Percentiles rank a stretch among this genome's conserved stretches.
Conservation (phyloP, 306 rosid species). For the Gastrolobium bilobum region DNA sequence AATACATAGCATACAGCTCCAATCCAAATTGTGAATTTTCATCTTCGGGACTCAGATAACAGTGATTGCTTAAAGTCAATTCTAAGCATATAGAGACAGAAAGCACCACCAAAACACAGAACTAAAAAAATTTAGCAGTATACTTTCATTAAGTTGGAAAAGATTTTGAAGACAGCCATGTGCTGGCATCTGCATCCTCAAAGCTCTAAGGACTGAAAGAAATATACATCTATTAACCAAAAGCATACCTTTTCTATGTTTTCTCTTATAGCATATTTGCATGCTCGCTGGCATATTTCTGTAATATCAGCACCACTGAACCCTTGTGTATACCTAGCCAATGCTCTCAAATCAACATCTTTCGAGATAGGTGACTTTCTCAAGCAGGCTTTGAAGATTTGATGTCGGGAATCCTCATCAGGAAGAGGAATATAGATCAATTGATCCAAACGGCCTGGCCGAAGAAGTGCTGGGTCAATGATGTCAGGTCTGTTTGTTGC, state of each 20-base stretch:
- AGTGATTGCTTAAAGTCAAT: background rate
- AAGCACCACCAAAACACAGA: background rate
- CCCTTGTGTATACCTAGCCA: slow-evolving; percentile 65
- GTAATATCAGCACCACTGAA: slow-evolving; percentile 72
- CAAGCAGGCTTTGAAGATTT: slow-evolving; percentile 68
- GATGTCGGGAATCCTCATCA: slow-evolving; percentile 65
- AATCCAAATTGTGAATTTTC: background rate
- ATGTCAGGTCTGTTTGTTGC: slow-evolving; percentile 72
- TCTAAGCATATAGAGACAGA: background rate
- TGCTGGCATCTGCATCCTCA: background rate
- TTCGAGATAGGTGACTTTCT: slow-evolving; percentile 67
- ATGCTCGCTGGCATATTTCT: slow-evolving; percentile 71
- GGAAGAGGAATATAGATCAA: slow-evolving; percentile 75
- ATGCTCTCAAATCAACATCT: slow-evolving; percentile 65
- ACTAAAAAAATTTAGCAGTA: background rate
- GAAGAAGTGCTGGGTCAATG: slow-evolving; percentile 69
- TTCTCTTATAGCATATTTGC: slow-evolving; percentile 74
- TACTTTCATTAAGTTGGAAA: background rate
- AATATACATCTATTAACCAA: background rate
- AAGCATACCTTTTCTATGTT: slow-evolving; percentile 66
- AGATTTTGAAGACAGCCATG: background rate
- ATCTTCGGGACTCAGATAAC: background rate
- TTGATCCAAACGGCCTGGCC: slow-evolving; percentile 72
- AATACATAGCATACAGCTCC: background rate
- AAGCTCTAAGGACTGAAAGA: background rate